A percentile compares a stretch with the other conserved stretches of the same genome.
phyloP scores from a whole-genome alignment of 768 basidiomycete genomes.

The Mycena amicta region DNA sequence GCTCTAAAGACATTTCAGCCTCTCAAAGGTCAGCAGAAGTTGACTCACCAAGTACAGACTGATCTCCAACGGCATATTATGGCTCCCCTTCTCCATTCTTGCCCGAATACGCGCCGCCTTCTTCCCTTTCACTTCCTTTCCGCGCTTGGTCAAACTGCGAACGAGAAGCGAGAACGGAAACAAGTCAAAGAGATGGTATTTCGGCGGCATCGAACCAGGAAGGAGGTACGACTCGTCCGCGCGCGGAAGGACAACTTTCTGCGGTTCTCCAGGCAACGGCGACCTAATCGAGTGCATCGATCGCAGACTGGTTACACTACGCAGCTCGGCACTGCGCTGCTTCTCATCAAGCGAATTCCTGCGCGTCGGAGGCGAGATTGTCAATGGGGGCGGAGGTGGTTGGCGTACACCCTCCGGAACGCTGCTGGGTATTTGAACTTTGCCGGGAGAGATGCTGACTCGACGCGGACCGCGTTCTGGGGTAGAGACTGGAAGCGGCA shows the following conservation, averaged over 20 bases:
- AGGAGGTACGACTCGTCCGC: slow-evolving; percentile 50
- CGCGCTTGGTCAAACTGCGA: slow-evolving; percentile 44
- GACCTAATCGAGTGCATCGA: slow-evolving; percentile 10
- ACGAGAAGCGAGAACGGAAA: slow-evolving; percentile 72
- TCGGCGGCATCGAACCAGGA: slow-evolving; percentile 60
- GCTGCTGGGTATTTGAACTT: slow-evolving; percentile 16
- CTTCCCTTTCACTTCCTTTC: slow-evolving; percentile 60
- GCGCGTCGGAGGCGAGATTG: slow-evolving; percentile 26
- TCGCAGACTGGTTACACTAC: slow-evolving; percentile 1
- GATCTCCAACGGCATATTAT: slow-evolving; percentile 71
- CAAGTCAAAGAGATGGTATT: slow-evolving; percentile 61
- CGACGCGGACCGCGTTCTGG: slow-evolving; percentile 7
- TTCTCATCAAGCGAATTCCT: slow-evolving; percentile 16
- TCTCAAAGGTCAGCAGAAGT: background rate
- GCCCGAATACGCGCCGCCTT: slow-evolving; percentile 60
- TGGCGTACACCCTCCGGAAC: slow-evolving; percentile 16
- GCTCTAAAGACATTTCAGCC: slow-evolving; percentile 44
- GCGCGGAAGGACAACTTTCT: slow-evolving; percentile 40
- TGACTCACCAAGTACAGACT: slow-evolving; percentile 62
- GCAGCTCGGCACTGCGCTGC: background rate
- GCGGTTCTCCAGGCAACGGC: slow-evolving; percentile 18
- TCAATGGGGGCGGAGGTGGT: slow-evolving; percentile 28
- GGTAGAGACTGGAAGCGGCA: slow-evolving; percentile 32
- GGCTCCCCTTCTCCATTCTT: slow-evolving; percentile 48
- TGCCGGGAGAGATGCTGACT: slow-evolving; percentile 15